Conservation (phyloP, 1,284 basidiomycete species). For the Schizopora paradoxa region DNA sequence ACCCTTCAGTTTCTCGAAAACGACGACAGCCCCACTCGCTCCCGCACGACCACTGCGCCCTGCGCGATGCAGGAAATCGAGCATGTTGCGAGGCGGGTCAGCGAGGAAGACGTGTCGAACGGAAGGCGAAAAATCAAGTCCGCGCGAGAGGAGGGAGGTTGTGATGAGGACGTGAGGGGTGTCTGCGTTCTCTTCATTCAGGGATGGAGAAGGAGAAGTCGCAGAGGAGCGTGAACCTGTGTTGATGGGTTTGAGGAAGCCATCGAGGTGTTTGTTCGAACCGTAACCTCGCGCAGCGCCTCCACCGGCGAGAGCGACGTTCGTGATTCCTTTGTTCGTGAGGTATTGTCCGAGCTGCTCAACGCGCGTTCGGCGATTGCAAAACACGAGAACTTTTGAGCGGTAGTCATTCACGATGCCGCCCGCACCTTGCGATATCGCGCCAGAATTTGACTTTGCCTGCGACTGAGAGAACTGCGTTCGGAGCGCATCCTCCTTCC, state of each 20-base stretch:
- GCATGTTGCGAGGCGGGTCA: constrained; percentile 80
- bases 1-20: constrained; percentile 62
- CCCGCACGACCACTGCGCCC: constrained; percentile 77
- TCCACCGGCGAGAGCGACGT: constrained; percentile 57
- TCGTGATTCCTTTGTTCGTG: constrained; percentile 53
- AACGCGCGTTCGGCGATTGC: constrained; percentile 70
- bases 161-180: constrained; percentile 74
- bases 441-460: constrained; percentile 26
- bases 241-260: constrained; percentile 49
- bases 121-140: constrained; percentile 77
- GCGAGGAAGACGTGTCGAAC: constrained; percentile 79
- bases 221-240: constrained; percentile 6
- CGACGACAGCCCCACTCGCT: constrained; percentile 55
- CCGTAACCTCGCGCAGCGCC: constrained; percentile 54
- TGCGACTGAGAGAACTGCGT: neutral
- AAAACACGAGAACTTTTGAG: constrained; percentile 74
- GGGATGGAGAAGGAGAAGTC: constrained; percentile 6
- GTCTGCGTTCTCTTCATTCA: constrained; percentile 4
- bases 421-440: constrained; percentile 19
- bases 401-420: constrained; percentile 26
- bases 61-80: constrained; percentile 87
- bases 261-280: constrained; percentile 67
- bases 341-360: constrained; percentile 54
- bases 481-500: constrained; percentile 59
- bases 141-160: constrained; percentile 86